Evolutionary conservation across 768 basidiomycete species (phyloP).

Genomic region (Serendipita sp.): DNA sequence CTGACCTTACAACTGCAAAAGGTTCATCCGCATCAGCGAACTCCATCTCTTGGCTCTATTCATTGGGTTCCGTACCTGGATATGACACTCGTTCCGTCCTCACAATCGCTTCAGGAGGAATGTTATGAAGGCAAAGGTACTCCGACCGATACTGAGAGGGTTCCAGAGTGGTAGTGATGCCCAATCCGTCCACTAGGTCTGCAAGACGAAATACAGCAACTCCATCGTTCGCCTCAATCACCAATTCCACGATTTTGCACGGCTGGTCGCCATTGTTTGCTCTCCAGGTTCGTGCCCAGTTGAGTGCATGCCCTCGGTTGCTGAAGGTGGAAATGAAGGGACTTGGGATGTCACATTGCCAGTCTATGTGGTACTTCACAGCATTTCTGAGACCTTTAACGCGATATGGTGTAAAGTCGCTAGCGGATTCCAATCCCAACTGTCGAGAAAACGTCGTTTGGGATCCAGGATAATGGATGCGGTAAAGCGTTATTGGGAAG

Average conservation of each 20-base stretch:
- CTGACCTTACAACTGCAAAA: no score
- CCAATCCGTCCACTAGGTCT: no score
- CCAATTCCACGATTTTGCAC: background rate
- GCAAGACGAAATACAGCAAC: background rate
- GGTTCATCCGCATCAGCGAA: no score
- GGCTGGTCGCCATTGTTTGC: background rate
- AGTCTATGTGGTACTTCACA: background rate
- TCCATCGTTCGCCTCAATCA: background rate
- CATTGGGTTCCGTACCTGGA: no score
- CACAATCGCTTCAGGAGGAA: no score
- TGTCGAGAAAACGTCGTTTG: background rate
- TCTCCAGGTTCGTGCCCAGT: background rate
- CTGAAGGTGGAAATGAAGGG: background rate
- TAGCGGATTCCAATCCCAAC: background rate
- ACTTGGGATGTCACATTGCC: background rate
- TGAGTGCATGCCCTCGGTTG: background rate
- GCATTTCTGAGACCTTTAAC: background rate
- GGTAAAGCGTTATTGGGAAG: background rate
- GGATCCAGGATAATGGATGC: background rate
- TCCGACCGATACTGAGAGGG: no score
- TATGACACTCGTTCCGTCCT: no score
- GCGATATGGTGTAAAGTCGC: background rate
- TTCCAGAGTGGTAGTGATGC: no score
- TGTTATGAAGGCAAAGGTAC: no score
- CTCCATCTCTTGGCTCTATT: no score